Evolutionary conservation across 1,139 yeast genomes (phyloP), one percentile per base, ranked within the genome.

Genomic region (Taiozyma sp.): DNA sequence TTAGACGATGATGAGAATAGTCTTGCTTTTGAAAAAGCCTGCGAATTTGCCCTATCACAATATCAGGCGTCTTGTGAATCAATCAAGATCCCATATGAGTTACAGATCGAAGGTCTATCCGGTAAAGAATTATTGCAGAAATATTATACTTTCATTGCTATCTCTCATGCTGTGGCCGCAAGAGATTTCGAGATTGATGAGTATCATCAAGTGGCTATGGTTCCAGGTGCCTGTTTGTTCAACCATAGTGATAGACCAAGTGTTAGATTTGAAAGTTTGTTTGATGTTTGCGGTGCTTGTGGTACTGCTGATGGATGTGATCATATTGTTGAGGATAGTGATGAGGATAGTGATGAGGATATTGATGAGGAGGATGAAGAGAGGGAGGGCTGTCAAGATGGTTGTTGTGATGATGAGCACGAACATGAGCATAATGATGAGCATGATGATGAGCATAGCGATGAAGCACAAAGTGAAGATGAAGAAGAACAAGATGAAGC

Each of bases 171-270:
- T 1, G 82, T 88, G 14, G 80, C 90, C 0, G 82, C 95, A 1
- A 74, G 96, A 53, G 90, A 91, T 1, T 89, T 90, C 64, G 83
- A 83, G 49, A 81, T 91, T 21, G 97, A 91, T 64, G 76, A 74
- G 46, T 89, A 69, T 64, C 88, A 85, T 59, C 87, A 83, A 29
- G 75, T 85, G 42, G 88, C 87, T 0, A 70, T 91, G 53, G 96
- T 90, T 32, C 97, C 97, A 0, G 91, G 91, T 16, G 97, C 97
- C 0, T 96, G 91, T 66, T 70, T 91, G 47, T 90, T 90, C 69
- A 90, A 90, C 59, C 97, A 89, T 63, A 76, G 77, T 10, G 72
- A 55, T 10, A 72, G 77, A 43, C 87, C 83, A 49, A 75, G 81
- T 60, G 90, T 85, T 7, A 88, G 86, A 65, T 90, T 90, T 64